These are phyloP conservation scores for Volvox reticuliferus DNA, from an alignment of 139 green algal genomes.

Conservation along the genomic window DNA sequence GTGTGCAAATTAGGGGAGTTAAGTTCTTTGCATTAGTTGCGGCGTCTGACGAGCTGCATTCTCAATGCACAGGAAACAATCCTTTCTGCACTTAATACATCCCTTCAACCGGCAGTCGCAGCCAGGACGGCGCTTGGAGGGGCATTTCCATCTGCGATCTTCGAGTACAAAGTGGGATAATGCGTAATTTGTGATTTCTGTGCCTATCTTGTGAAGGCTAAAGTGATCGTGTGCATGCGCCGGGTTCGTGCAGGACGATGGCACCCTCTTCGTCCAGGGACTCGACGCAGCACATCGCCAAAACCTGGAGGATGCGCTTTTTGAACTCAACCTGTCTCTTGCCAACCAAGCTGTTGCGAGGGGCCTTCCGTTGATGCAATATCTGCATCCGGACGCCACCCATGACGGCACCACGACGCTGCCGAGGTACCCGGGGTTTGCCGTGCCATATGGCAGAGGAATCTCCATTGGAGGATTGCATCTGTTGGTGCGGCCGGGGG, in stretches of 20 bases:
- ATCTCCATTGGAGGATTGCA: neutral
- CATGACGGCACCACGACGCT: neutral
- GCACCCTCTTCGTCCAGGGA: slow-evolving; percentile 31
- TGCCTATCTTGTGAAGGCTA: neutral
- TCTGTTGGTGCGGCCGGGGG: too few relatives aligned
- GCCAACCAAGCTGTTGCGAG: slow-evolving; percentile 15
- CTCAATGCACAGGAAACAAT: neutral
- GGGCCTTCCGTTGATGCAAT: slow-evolving; percentile 37
- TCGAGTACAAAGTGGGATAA: slow-evolving; percentile 1
- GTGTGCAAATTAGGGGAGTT: neutral
- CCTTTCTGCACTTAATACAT: slow-evolving; percentile 10
- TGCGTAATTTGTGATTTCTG: neutral
- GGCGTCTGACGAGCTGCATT: neutral
- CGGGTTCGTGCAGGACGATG: neutral
- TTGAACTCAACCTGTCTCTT: slow-evolving; percentile 41
- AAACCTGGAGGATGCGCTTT: slow-evolving; percentile 36
- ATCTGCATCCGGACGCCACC: slow-evolving; percentile 24
- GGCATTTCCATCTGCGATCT: slow-evolving; percentile 27
- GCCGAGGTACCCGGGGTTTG: slow-evolving; percentile 10
- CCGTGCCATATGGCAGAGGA: neutral
- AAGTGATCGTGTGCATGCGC: neutral
- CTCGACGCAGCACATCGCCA: slow-evolving; percentile 26
- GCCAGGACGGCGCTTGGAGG: neutral
- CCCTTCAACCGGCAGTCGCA: neutral
- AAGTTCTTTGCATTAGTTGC: neutral